phyloP scores from a whole-genome alignment of 495 filamentous ascomycete genomes.

The Xylaria sp. region DNA sequence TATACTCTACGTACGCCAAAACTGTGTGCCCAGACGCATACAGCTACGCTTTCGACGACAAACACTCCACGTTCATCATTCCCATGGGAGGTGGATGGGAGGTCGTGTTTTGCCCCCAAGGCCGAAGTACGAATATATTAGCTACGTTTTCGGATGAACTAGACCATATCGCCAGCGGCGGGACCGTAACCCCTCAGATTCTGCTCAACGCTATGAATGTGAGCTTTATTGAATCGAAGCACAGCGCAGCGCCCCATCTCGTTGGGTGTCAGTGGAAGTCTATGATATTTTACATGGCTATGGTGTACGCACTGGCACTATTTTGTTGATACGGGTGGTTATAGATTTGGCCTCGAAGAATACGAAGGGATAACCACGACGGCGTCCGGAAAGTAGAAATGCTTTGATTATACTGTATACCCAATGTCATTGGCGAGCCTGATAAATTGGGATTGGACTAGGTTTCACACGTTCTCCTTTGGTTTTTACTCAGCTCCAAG shows the following conservation, averaged over 20 bases:
- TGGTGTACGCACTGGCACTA: neutral
- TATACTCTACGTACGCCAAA: slow-evolving; percentile 71
- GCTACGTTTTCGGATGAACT: slow-evolving; percentile 55
- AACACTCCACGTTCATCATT: slow-evolving; percentile 75
- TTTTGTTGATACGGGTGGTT: neutral
- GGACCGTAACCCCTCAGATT: slow-evolving; percentile 30
- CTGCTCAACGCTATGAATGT: slow-evolving; percentile 39
- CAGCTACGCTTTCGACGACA: slow-evolving; percentile 80
- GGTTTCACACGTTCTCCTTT: neutral
- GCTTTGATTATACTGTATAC: slow-evolving; percentile 11
- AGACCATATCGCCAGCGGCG: slow-evolving; percentile 38
- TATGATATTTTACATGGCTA: neutral
- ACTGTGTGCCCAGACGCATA: slow-evolving; percentile 82
- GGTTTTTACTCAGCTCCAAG: too few relatives aligned
- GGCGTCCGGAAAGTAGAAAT: neutral
- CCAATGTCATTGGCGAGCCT: neutral
- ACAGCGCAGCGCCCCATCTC: slow-evolving; percentile 38
- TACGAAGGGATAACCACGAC: slow-evolving; percentile 6
- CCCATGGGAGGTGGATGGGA: slow-evolving; percentile 75
- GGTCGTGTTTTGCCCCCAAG: slow-evolving; percentile 76
- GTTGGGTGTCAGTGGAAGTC: neutral
- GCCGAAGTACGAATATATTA: slow-evolving; percentile 73
- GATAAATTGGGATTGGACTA: neutral
- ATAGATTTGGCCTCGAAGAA: neutral
- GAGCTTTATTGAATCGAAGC: slow-evolving; percentile 40